Evolutionary conservation across 1,284 basidiomycete species (phyloP), one percentile per base, ranked within the genome.

Genomic region (Cutaneotrichosporon cutaneum): DNA sequence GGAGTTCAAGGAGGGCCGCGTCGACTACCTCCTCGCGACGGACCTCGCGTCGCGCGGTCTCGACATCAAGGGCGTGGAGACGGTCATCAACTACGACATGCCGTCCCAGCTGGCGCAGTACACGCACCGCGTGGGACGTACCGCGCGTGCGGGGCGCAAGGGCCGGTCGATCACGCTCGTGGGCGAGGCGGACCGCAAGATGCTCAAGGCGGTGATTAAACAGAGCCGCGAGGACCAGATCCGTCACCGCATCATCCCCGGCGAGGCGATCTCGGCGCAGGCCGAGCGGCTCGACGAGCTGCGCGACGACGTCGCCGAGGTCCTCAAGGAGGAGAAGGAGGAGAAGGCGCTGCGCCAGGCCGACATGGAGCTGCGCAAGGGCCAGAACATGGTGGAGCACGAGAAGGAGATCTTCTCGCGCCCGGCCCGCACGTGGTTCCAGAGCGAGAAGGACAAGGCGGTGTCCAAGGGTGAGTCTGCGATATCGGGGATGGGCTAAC

Each of bases 51-150:
- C 92, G 64, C 88, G 94, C 70, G 94, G 94, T 80, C 83, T 98
- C 33, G 94, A 98, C 81, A 97, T 98, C 82, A 95, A 94, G 72
- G 94, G 94, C 21, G 89, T 97, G n/a, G 90, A 96, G 74, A 94
- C 92, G 0, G 92, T 98, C 61, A 92, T 97, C 76, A 98, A 98
- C 79, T 97, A 94, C 76, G 94, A 98, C 78, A 96, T 98, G 94
- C 94, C 95, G 4, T 86, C 86, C 21, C 91, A 95, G 73, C 83
- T 97, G 45, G 88, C 92, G 13, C 92, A 94, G 72, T 99, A 99
- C 80, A 84, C 97, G 39, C 95, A 99, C 79, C 90, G 95, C 63
- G 94, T 98, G 26, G 95, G 95, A 70, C 86, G 95, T 78, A 99
- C 95, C 39, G 95, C 95, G 22, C 88, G 95, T 78, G 95, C 95